phyloP scores from a whole-genome alignment of 164 flowering plant genomes.

The Vitis labrusca region DNA sequence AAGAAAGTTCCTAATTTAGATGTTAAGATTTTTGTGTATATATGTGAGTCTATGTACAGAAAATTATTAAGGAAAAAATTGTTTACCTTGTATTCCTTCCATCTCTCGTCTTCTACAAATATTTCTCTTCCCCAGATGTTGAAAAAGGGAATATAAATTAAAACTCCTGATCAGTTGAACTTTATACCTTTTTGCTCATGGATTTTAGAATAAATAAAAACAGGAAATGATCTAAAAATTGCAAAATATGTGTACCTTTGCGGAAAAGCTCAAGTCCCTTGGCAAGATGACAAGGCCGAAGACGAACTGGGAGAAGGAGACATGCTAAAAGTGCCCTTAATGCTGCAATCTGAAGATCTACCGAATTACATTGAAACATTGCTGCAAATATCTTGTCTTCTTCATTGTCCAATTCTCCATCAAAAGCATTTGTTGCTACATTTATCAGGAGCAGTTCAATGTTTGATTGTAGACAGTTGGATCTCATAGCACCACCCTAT shows the following conservation, averaged over 20 bases:
- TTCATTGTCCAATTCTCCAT: conserved; percentile 4
- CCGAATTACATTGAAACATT: neutral
- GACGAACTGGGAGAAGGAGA: conserved; percentile 3
- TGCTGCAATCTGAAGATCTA: conserved; percentile 7
- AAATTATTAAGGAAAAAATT: too few relatives aligned
- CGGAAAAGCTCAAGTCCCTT: conserved; percentile 10
- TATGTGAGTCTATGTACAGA: too few relatives aligned
- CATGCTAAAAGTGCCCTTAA: conserved; percentile 5
- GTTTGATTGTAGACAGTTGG: conserved; percentile 1
- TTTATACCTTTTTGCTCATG: too few relatives aligned
- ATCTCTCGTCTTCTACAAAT: too few relatives aligned
- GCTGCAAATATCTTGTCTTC: neutral
- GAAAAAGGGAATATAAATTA: too few relatives aligned
- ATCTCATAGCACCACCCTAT: conserved; percentile 3
- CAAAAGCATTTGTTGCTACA: conserved; percentile 6
- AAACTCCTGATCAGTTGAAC: too few relatives aligned
- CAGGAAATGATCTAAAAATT: too few relatives aligned
- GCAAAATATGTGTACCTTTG: neutral
- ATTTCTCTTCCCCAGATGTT: too few relatives aligned
- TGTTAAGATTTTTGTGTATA: too few relatives aligned
- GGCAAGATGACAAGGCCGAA: neutral
- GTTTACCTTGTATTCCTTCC: too few relatives aligned
- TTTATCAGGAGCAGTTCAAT: conserved; percentile 3
- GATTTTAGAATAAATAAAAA: too few relatives aligned
- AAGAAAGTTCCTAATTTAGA: too few relatives aligned